These are phyloP conservation scores for Colletotrichum endophyticum DNA, from an alignment of 2,329 filamentous ascomycete genomes.

Conservation along the genomic window DNA sequence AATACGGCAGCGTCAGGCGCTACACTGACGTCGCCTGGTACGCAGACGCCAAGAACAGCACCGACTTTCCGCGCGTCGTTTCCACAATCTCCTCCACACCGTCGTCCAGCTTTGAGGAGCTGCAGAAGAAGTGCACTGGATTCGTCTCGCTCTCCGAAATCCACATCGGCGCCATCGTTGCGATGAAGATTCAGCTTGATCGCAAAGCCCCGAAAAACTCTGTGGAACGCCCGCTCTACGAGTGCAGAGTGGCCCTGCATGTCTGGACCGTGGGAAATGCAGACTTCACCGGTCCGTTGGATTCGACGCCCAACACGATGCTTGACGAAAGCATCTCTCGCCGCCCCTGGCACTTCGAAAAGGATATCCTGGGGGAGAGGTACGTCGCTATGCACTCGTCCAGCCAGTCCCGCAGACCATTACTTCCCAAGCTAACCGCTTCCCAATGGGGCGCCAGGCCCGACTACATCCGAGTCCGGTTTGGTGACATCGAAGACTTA, in stretches of 20 bases:
- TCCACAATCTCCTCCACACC: background rate
- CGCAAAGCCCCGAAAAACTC: background rate
- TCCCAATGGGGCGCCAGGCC: background rate
- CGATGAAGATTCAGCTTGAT: background rate
- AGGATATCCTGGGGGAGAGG: background rate
- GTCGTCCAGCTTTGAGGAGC: background rate
- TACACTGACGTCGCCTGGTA: background rate
- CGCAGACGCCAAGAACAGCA: background rate
- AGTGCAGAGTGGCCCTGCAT: background rate
- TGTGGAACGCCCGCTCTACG: background rate
- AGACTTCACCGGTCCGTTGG: background rate
- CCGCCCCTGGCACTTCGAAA: background rate
- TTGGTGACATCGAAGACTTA: background rate
- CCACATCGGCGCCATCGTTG: background rate
- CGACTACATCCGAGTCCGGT: background rate
- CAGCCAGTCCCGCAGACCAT: background rate
- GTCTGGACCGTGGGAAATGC: background rate
- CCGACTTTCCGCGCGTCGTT: background rate
- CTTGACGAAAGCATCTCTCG: background rate
- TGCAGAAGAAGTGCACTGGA: background rate
- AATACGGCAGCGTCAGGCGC: background rate
- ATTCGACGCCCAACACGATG: background rate
- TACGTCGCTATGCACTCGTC: background rate
- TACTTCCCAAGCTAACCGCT: background rate
- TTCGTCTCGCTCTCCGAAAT: background rate